Conservation (phyloP, 139 green algal genomes). For the Ettlia oleoabundans region DNA sequence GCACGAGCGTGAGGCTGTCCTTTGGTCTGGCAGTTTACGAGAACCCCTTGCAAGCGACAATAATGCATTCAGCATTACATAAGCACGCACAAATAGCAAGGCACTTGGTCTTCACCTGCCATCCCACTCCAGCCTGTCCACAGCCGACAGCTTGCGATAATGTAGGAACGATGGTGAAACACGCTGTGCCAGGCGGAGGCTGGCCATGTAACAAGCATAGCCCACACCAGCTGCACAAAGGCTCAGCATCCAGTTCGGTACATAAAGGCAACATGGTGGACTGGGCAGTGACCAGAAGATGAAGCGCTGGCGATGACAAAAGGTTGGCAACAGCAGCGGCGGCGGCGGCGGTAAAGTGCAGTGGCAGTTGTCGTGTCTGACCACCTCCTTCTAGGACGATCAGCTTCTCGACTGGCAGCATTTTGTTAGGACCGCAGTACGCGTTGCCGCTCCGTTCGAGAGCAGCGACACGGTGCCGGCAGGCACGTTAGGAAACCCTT, state of each 20-base stretch:
- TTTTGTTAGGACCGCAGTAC: no score
- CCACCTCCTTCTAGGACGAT: background rate
- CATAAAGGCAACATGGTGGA: no score
- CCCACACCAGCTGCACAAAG: background rate
- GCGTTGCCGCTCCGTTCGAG: no score
- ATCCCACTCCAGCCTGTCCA: slow-evolving; percentile 24
- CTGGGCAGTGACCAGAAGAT: no score
- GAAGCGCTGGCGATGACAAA: background rate
- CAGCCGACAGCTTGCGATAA: background rate
- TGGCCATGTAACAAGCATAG: background rate
- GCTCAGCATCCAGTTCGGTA: background rate
- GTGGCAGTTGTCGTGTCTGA: background rate
- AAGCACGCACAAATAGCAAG: background rate
- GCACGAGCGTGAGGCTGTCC: no score
- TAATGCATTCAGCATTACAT: no score
- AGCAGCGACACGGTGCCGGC: no score
- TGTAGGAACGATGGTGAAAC: background rate
- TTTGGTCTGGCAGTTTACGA: no score
- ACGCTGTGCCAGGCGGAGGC: background rate
- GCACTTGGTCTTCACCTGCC: slow-evolving; percentile 1
- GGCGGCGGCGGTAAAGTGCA: background rate
- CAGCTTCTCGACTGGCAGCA: background rate
- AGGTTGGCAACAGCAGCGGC: background rate
- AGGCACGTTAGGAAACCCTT: no score
- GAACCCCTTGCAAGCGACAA: no score